phyloP scores from a whole-genome alignment of 192 early-diverging fungal genomes.

The Funneliformis mosseae region DNA sequence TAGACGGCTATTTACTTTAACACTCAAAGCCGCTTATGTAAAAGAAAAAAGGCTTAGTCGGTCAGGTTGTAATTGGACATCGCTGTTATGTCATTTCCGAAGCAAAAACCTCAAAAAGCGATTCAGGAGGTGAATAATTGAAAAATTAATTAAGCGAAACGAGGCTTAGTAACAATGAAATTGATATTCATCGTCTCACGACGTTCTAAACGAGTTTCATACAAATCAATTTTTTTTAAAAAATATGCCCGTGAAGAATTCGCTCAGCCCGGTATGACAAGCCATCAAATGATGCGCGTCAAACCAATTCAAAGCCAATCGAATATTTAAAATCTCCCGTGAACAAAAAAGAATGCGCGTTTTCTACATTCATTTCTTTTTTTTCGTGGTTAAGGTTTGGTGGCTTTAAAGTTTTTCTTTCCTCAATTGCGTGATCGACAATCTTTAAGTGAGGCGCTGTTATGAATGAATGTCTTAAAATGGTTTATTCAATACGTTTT shows the following conservation, averaged over 20 bases:
- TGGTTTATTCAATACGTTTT: too few relatives aligned
- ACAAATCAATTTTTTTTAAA: too few relatives aligned
- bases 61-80: too few relatives aligned
- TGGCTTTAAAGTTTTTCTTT: background rate
- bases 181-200: too few relatives aligned
- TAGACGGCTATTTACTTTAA: background rate
- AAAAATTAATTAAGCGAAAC: too few relatives aligned
- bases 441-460: background rate
- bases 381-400: too few relatives aligned
- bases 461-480: background rate
- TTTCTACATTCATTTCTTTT: too few relatives aligned
- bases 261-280: background rate
- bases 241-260: background rate
- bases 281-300: background rate
- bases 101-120: background rate
- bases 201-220: background rate
- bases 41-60: background rate
- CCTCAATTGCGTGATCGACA: background rate
- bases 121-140: background rate
- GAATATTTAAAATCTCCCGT: background rate
- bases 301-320: background rate
- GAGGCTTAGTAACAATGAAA: background rate
- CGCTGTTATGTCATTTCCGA: too few relatives aligned
- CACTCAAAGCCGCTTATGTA: too few relatives aligned
- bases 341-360: too few relatives aligned